Percentiles rank a stretch among this genome's conserved stretches.
Conservation (phyloP, 2,329 filamentous ascomycete species). For the Alternaria sp. region DNA sequence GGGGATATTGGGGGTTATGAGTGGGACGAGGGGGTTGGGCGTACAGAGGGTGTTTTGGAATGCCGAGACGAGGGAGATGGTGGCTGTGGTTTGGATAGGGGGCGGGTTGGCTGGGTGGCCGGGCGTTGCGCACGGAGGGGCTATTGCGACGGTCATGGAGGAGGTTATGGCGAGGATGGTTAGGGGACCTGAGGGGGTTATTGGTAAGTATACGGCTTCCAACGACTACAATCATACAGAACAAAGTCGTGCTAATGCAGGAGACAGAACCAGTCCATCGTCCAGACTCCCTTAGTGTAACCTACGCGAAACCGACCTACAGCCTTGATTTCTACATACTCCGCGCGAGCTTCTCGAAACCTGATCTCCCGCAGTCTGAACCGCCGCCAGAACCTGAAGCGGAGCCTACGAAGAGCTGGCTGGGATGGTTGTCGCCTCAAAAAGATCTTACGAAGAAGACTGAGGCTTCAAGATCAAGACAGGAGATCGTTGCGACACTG, state of each 20-base stretch:
- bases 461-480: conserved; percentile 13
- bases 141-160: conserved; percentile 72
- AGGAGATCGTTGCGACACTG: conserved; percentile 62
- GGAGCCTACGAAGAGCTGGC: conserved; percentile 39
- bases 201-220: conserved; percentile 33
- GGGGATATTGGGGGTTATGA: conserved; percentile 40
- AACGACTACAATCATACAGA: not conserved
- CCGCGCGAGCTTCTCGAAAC: conserved; percentile 54
- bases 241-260: not conserved
- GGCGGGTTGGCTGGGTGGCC: conserved; percentile 74
- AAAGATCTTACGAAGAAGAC: conserved; percentile 58
- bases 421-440: conserved; percentile 40
- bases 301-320: conserved; percentile 68
- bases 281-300: conserved; percentile 57
- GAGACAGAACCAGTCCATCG: conserved; percentile 34
- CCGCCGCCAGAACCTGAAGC: conserved; percentile 35
- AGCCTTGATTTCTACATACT: conserved; percentile 72
- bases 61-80: conserved; percentile 62
- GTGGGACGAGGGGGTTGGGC: conserved; percentile 54
- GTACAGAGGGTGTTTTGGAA: conserved; percentile 72
- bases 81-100: conserved; percentile 74
- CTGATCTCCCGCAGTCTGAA: conserved; percentile 33
- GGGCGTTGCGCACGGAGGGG: conserved; percentile 74
- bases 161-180: conserved; percentile 73
- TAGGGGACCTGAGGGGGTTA: conserved; percentile 57